phyloP scores from a whole-genome alignment of 2,329 filamentous ascomycete genomes.

The Microdochium paspali region DNA sequence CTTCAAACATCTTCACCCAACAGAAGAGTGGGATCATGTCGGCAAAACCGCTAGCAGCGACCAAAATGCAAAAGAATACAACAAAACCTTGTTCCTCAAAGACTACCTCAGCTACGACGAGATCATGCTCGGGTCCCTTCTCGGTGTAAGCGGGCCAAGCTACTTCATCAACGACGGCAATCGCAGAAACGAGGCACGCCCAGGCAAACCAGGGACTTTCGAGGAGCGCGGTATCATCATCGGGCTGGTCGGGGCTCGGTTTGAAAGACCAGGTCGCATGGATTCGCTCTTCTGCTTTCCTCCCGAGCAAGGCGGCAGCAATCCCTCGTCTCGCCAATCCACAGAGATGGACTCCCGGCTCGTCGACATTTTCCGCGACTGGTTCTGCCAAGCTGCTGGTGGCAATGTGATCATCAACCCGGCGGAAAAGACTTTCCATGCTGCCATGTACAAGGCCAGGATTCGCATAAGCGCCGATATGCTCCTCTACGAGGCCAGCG shows the following conservation, averaged over 20 bases:
- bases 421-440: constrained; percentile 8
- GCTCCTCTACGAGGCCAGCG: constrained; percentile 17
- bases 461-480: constrained; percentile 16
- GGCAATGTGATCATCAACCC: not conserved
- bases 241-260: constrained; percentile 21
- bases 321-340: not conserved
- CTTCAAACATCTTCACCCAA: constrained; percentile 1
- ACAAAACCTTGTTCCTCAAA: constrained; percentile 8
- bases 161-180: constrained; percentile 19
- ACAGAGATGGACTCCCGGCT: constrained; percentile 11
- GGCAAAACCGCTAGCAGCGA: constrained; percentile 6
- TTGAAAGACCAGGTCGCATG: constrained; percentile 18
- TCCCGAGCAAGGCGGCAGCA: not conserved
- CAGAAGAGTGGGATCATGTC: constrained; percentile 15
- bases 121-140: constrained; percentile 20
- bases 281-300: constrained; percentile 9
- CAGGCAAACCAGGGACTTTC: constrained; percentile 7
- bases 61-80: constrained; percentile 5
- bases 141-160: constrained; percentile 19
- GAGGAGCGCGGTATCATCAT: constrained; percentile 18
- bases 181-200: constrained; percentile 11
- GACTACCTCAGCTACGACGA: constrained; percentile 23
- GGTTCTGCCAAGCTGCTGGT: constrained; percentile 7
- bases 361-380: constrained; percentile 10
- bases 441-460: constrained; percentile 13